phyloP scores from a whole-genome alignment of 148 eudicot genomes.

The Bassia scoparia region DNA sequence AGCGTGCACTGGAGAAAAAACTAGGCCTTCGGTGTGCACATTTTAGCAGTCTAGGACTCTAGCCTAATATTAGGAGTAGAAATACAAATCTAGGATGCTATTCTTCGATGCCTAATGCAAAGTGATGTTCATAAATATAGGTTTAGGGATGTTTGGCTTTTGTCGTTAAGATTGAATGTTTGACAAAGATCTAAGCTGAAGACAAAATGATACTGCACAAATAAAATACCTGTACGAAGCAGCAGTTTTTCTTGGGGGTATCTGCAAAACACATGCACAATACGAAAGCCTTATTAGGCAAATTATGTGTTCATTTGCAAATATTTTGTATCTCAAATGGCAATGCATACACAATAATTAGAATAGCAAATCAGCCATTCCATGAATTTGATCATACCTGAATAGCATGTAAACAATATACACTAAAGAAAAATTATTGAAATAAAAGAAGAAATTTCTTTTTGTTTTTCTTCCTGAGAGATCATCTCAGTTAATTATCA shows the following conservation, averaged over 20 bases:
- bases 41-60: not conserved
- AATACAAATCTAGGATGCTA: not conserved
- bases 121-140: not conserved
- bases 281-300: not conserved
- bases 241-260: conserved; percentile 93
- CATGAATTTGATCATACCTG: not conserved
- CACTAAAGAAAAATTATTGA: too few relatives aligned
- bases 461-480: not conserved
- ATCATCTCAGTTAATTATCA: not conserved
- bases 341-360: not conserved
- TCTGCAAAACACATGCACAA: conserved; percentile 51
- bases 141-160: too few relatives aligned
- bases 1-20: not conserved
- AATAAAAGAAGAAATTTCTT: not conserved
- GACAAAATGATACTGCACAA: not conserved
- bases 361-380: not conserved
- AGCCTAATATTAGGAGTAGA: not conserved
- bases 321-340: not conserved
- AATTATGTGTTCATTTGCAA: not conserved
- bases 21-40: not conserved
- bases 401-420: not conserved
- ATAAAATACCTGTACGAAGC: conserved; percentile 77
- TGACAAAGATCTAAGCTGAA: not conserved
- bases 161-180: not conserved
- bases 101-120: not conserved